Base-by-base conservation (phyloP, 2,329 filamentous ascomycete genomes). In the Aspergillus sp. region DNA sequence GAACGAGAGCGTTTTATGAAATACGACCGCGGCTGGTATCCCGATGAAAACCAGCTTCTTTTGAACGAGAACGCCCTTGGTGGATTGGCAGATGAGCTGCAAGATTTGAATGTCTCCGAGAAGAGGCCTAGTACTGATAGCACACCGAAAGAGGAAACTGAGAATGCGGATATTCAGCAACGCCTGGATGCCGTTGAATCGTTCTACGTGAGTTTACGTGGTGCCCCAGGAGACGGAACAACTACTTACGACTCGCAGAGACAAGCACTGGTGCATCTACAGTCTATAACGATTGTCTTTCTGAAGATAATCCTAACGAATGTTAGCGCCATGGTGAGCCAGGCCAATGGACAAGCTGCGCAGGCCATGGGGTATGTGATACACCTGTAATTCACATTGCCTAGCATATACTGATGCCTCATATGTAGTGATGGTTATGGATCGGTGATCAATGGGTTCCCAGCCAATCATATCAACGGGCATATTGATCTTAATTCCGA, bases 261-360 rank as follows among this genome's bases (percentile, higher is more conserved):
- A 70, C 83, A 89, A 63, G 86, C 90, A 0, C 80, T 99, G 54
- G 91, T 94, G 1, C 88, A 96, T 74, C 79, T 99, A 15, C 95
- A 98, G 73, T 98, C 94, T 1, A 80, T 98, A 13, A 90, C 96
- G 3, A 96, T 98, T 67, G 93, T 98, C 4, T 83, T 98, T 41
- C 84, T 98, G 66, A 96, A 95, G 74, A 90, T 92, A 13, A 89
- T 98, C 44, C 79, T 98, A 62, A 85, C 89, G 39, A 96, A 96
- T 71, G 92, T 97, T 50, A 95, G 91, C 27, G 89, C 91, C n/a
- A 84, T 95, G 59, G 88, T 94, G 11, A 86, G 88, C 68, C 78
- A 87, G 65, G 67, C 74, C 32, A 80, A 80, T 62, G 80, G 80
- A 1, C 78, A 81, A 42, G 81, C 68, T 58, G 67, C 69, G 5